Evolutionary conservation across 148 eudicot genomes (phyloP).

Genomic region (Rhododendron griersonianum): DNA sequence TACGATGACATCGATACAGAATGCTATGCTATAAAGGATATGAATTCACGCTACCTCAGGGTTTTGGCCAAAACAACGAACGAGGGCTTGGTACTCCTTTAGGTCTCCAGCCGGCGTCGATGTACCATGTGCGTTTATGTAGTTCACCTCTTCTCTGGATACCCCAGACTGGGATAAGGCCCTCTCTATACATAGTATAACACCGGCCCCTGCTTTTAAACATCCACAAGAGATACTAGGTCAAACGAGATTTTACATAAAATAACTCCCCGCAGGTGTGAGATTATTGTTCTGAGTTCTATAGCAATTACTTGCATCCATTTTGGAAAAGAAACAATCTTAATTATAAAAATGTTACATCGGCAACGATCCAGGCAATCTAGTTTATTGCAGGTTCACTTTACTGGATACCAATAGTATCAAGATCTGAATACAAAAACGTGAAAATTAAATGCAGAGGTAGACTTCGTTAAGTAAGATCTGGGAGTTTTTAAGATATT

Average conservation of each 20-base stretch:
- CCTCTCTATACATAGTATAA: slow-evolving; percentile 76
- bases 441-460: background rate
- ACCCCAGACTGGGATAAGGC: slow-evolving; percentile 81
- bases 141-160: slow-evolving; percentile 85
- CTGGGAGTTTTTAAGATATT: background rate
- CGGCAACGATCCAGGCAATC: background rate
- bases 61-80: slow-evolving; percentile 80
- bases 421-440: background rate
- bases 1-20: background rate
- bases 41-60: slow-evolving; percentile 47
- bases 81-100: slow-evolving; percentile 87
- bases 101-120: slow-evolving; percentile 89
- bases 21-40: background rate
- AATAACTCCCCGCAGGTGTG: background rate
- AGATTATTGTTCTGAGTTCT: background rate
- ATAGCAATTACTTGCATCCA: background rate
- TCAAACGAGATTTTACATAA: background rate
- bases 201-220: slow-evolving; percentile 60
- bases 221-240: background rate
- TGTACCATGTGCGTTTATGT: slow-evolving; percentile 96
- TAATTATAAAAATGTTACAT: background rate
- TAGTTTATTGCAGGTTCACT: background rate
- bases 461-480: background rate
- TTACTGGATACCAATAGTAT: background rate
- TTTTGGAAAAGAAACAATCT: background rate